Conservation (phyloP, 2,329 filamentous ascomycete genomes). For the Zymoseptoria brevis region DNA sequence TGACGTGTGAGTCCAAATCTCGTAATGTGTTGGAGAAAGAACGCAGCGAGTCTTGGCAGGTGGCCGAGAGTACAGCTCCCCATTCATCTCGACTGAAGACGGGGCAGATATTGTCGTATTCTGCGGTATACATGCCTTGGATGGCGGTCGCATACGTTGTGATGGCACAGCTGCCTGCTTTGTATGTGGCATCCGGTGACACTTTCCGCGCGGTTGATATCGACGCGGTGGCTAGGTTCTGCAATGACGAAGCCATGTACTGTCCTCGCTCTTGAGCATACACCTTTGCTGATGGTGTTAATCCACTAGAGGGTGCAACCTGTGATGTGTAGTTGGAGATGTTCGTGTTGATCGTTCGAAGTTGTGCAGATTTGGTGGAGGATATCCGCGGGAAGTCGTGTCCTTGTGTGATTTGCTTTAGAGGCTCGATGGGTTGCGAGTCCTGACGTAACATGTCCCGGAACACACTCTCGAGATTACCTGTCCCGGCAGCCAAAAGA, state of each 20-base stretch:
- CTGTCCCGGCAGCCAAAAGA: conserved; percentile 69
- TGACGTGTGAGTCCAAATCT: conserved; percentile 85
- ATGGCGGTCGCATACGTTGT: conserved; percentile 80
- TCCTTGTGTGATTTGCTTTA: conserved; percentile 88
- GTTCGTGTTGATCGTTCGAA: conserved; percentile 66
- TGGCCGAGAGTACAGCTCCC: conserved; percentile 67
- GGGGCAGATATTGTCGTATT: conserved; percentile 83
- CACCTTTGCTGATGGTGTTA: conserved; percentile 60
- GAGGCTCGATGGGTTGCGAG: conserved; percentile 71
- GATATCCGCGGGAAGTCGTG: conserved; percentile 65
- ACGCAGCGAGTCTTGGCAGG: conserved; percentile 67
- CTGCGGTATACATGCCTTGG: conserved; percentile 77
- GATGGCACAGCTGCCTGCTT: conserved; percentile 82
- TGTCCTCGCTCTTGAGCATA: conserved; percentile 81
- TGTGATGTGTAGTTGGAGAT: conserved; percentile 25
- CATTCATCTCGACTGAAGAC: conserved; percentile 84
- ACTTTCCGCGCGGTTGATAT: conserved; percentile 68
- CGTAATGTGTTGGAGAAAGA: conserved; percentile 80
- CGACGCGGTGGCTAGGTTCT: conserved; percentile 81
- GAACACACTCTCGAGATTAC: conserved; percentile 78
- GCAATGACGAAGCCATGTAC: conserved; percentile 73
- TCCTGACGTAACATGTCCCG: conserved; percentile 71
- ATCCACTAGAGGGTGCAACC: conserved; percentile 19
- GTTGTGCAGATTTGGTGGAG: conserved; percentile 64
- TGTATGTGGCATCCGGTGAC: conserved; percentile 70